phyloP scores from a whole-genome alignment of 2,329 filamentous ascomycete genomes.

The Ophiostoma quercus region DNA sequence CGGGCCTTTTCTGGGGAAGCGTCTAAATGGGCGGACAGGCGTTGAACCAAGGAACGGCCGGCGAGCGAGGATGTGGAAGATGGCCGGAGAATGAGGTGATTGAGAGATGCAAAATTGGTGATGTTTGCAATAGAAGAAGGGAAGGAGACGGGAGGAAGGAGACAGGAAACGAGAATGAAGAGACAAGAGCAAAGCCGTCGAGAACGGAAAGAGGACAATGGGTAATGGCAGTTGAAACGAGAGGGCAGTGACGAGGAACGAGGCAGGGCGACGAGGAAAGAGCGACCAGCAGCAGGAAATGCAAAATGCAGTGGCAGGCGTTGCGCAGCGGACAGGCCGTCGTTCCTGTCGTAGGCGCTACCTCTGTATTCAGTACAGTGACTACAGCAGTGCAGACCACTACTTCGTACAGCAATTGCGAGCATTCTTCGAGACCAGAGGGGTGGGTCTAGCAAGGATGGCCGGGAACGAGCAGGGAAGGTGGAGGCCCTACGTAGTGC shows the following conservation, averaged over 20 bases:
- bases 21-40: constrained; percentile 14
- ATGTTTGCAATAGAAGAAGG: not conserved
- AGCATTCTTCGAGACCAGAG: not conserved
- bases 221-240: not conserved
- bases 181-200: not conserved
- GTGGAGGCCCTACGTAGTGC: not conserved
- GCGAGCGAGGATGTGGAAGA: constrained; percentile 16
- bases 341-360: not conserved
- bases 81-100: constrained; percentile 2
- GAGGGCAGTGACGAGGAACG: not conserved
- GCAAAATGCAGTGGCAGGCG: not conserved
- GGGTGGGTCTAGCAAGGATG: not conserved
- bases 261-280: constrained; percentile 1
- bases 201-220: not conserved
- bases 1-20: constrained; percentile 17
- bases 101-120: not conserved
- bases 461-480: constrained; percentile 8
- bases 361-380: not conserved
- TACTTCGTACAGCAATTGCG: not conserved
- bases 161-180: not conserved
- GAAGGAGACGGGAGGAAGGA: not conserved
- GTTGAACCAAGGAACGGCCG: constrained; percentile 15
- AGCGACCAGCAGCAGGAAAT: constrained; percentile 9
- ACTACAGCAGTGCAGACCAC: not conserved
- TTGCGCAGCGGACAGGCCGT: not conserved